Percentiles rank a stretch among this genome's conserved stretches.
phyloP scores from a whole-genome alignment of 2,329 filamentous ascomycete genomes.

The Fusarium sp. region DNA sequence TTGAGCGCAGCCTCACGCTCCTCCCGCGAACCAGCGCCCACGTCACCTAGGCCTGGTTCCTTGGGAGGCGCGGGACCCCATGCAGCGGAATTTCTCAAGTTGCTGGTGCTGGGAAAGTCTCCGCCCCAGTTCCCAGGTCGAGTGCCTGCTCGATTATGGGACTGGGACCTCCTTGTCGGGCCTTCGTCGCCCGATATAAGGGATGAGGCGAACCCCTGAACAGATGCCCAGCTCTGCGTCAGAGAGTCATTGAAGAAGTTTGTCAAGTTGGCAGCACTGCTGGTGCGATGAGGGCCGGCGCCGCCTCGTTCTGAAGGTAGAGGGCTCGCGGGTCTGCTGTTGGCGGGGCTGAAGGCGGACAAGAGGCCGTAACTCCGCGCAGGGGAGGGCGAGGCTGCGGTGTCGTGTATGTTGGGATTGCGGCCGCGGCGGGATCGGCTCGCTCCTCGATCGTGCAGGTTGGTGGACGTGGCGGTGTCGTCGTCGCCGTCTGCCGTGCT shows the following conservation, averaged over 20 bases:
- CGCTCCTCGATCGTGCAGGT: constrained; percentile 25
- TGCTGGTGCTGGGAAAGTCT: constrained; percentile 26
- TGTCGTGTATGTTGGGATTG: constrained; percentile 24
- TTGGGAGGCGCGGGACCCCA: constrained; percentile 61
- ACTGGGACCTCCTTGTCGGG: constrained; percentile 34
- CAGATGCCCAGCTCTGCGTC: constrained; percentile 62
- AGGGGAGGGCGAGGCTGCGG: constrained; percentile 41
- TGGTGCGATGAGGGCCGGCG: constrained; percentile 40
- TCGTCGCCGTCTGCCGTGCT: constrained; percentile 44
- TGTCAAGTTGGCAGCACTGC: constrained; percentile 50
- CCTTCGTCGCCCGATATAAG: constrained; percentile 46
- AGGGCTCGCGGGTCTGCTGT: constrained; percentile 58
- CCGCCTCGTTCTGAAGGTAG: constrained; percentile 54
- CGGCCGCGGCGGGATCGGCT: constrained; percentile 35
- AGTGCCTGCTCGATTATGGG: constrained; percentile 35
- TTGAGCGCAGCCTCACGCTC: constrained; percentile 63
- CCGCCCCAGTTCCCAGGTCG: constrained; percentile 35
- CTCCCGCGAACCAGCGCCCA: constrained; percentile 62
- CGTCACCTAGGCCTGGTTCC: constrained; percentile 54
- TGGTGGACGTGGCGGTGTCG: constrained; percentile 28
- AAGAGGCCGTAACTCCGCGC: constrained; percentile 48
- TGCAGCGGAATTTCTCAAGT: constrained; percentile 35
- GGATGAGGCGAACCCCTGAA: constrained; percentile 62
- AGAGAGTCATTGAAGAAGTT: constrained; percentile 60
- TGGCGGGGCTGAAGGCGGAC: constrained; percentile 47